Conservation (phyloP, 2,329 filamentous ascomycete species). For the Diaporthe sp. region DNA sequence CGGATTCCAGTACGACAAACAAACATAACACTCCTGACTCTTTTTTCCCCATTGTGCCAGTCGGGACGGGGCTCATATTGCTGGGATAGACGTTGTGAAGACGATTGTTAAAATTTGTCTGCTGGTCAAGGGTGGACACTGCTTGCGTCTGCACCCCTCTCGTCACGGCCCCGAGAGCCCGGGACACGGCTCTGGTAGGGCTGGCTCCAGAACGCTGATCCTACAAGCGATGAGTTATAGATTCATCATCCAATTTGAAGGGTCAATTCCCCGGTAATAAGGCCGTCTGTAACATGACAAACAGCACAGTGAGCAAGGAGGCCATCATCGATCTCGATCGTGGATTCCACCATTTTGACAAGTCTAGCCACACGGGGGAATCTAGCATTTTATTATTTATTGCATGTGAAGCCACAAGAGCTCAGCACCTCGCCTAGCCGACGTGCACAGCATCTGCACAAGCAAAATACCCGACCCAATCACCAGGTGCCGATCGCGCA, state of each 20-base stretch:
- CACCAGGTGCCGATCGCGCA: conserved; percentile 27
- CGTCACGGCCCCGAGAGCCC: background rate
- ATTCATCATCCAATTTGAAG: background rate
- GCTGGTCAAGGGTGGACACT: background rate
- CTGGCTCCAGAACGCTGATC: conserved; percentile 13
- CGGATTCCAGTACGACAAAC: conserved; percentile 11
- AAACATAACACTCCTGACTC: background rate
- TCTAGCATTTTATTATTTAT: background rate
- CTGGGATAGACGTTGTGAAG: background rate
- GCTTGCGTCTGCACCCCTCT: background rate
- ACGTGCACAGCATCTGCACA: conserved; percentile 6
- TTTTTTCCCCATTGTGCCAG: no score
- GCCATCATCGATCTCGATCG: conserved; percentile 17
- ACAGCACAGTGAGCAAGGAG: background rate
- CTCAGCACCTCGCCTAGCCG: background rate
- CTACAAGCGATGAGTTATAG: background rate
- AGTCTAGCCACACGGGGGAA: background rate
- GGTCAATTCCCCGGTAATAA: background rate
- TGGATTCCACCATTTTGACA: background rate
- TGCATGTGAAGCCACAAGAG: conserved; percentile 18
- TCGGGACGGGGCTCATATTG: background rate
- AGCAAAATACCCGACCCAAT: conserved; percentile 21
- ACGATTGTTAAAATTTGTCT: background rate
- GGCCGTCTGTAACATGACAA: background rate
- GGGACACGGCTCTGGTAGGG: background rate